Conservation (phyloP, 805 yeast genomes). For the Sugiyamaella americana region DNA sequence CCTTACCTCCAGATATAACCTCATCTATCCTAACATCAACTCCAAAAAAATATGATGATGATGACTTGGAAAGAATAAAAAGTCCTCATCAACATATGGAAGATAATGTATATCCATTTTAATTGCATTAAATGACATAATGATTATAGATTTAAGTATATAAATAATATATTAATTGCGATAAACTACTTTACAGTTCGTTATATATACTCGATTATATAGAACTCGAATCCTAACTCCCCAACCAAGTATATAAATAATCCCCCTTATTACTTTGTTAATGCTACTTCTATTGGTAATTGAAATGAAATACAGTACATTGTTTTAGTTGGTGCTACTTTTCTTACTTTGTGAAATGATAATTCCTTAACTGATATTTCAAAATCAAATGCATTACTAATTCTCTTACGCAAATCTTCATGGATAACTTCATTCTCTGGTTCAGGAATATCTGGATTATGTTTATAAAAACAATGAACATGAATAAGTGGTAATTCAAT, state of each 20-base stretch:
- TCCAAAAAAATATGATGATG: too few relatives aligned
- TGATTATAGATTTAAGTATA: too few relatives aligned
- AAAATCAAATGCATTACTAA: constrained; percentile 41
- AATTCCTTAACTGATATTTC: constrained; percentile 43
- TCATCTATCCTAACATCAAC: too few relatives aligned
- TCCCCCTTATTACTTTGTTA: too few relatives aligned
- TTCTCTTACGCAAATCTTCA: constrained; percentile 54
- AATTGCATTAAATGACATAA: too few relatives aligned
- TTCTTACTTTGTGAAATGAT: constrained; percentile 77
- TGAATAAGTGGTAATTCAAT: constrained; percentile 56
- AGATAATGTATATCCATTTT: too few relatives aligned
- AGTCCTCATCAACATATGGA: not conserved
- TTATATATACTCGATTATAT: too few relatives aligned
- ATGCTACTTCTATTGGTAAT: constrained; percentile 42
- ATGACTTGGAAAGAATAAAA: not conserved
- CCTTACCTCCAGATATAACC: too few relatives aligned
- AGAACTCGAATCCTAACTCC: too few relatives aligned
- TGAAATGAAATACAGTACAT: constrained; percentile 85
- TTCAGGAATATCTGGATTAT: constrained; percentile 64
- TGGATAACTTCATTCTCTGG: constrained; percentile 65
- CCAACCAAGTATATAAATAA: too few relatives aligned
- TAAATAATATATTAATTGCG: too few relatives aligned
- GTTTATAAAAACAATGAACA: constrained; percentile 90
- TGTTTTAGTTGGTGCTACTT: constrained; percentile 94
- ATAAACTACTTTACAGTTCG: too few relatives aligned